A percentile compares a stretch with the other conserved stretches of the same genome.
Evolutionary conservation across 768 basidiomycete species (phyloP).

Genomic region (Plicaturopsis crispa): DNA sequence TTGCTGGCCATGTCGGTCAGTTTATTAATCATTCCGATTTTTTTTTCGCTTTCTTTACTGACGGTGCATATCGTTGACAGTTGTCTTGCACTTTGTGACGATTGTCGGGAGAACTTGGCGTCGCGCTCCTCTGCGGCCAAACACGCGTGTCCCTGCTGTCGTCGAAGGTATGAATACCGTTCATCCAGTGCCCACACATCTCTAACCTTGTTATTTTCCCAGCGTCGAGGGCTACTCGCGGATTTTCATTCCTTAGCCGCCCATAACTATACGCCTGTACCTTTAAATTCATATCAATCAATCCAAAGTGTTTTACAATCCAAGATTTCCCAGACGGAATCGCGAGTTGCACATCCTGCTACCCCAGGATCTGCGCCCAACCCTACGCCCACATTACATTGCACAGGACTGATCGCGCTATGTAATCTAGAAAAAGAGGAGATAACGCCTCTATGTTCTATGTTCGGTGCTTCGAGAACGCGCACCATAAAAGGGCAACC

Average conservation of each 20-base stretch:
- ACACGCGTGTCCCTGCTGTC: conserved; percentile 46
- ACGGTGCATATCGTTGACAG: conserved; percentile 16
- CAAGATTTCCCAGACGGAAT: too few relatives aligned
- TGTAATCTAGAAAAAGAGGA: too few relatives aligned
- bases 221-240: conserved; percentile 27
- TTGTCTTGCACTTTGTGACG: conserved; percentile 45
- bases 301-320: too few relatives aligned
- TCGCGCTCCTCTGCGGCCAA: conserved; percentile 40
- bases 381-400: too few relatives aligned
- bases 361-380: too few relatives aligned
- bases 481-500: too few relatives aligned
- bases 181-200: too few relatives aligned
- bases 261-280: not conserved
- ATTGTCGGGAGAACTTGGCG: conserved; percentile 46
- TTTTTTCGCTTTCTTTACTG: not conserved
- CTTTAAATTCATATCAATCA: conserved; percentile 2
- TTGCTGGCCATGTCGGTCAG: conserved; percentile 38
- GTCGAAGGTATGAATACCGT: conserved; percentile 30
- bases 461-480: too few relatives aligned
- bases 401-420: too few relatives aligned
- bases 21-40: not conserved
- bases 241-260: conserved; percentile 22
- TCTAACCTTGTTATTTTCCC: not conserved
- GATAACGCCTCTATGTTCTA: too few relatives aligned
- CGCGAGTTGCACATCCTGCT: too few relatives aligned